Base-by-base conservation (phyloP, 164 flowering plant species). In the Santalum album region DNA sequence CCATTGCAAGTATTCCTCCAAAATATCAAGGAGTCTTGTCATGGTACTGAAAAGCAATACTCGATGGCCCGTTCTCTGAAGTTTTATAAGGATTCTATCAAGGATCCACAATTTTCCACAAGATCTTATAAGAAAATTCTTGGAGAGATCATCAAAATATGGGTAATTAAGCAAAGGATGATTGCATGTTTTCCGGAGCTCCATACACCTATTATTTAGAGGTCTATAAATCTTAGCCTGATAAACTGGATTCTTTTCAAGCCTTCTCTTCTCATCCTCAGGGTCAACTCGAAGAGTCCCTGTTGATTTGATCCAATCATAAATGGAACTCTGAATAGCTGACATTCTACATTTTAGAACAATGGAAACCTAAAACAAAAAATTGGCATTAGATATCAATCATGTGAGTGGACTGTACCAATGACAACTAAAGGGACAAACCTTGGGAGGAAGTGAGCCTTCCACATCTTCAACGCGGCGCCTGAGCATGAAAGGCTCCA, bases 381-480 rank as follows among this genome's bases (percentile, higher is more conserved):
- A 42, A 58, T 18, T 3, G 25, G 10, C 18, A 38, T 59, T 39
- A 67, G 34, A 47, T 32, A 25, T 35, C 18, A 54, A n/a, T n/a
- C n/a, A n/a, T n/a, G n/a, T n/a, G n/a, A n/a, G n/a, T n/a, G n/a
- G n/a, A n/a, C n/a, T n/a, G n/a, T n/a, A n/a, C n/a, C n/a, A n/a
- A n/a, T n/a, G n/a, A 26, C 9, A 25, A 48, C 45, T 6, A 25
- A 16, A 19, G 22, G 42, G 52, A 43, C 12, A 62, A 69, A 94
- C 99, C 97, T 94, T 94, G 1, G 85, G 86, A 17, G 99, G 99
- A 60, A 94, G 90, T 43, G 97, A 85, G 62, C 99, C 99, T 77
- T 94, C 99, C 22, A 94, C 99, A 73, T 94, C 99, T 73, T 94
- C 99, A 59, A 94, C 95, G 65, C 99, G 97, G n/a, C 99, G 90